Evolutionary conservation across 305 asterid genomes (phyloP).

Genomic region (Rubia balearica): DNA sequence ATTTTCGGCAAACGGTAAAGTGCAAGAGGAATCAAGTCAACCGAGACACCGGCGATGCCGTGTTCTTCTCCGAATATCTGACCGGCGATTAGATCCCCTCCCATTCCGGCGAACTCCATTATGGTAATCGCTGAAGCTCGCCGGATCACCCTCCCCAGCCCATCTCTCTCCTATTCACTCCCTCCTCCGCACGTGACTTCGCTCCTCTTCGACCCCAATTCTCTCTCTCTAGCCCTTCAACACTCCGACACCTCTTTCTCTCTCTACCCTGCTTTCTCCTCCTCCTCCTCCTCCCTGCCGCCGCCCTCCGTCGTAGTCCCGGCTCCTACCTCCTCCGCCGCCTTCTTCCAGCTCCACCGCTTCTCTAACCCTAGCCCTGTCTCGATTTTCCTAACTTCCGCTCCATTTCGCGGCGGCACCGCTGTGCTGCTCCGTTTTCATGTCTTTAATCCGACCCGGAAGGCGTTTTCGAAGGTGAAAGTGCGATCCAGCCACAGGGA

Average conservation of each 20-base stretch:
- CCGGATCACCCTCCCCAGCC: constrained; percentile 49
- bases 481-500: constrained; percentile 52
- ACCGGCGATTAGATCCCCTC: constrained; percentile 4
- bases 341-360: constrained; percentile 56
- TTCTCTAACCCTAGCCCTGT: constrained; percentile 24
- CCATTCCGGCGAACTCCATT: constrained; percentile 8
- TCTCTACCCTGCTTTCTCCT: constrained; percentile 51
- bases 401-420: constrained; percentile 51
- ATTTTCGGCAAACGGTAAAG: neutral
- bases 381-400: constrained; percentile 46
- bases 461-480: constrained; percentile 26
- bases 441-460: constrained; percentile 31
- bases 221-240: constrained; percentile 33
- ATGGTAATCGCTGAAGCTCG: constrained; percentile 37
- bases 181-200: constrained; percentile 44
- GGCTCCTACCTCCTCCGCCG: constrained; percentile 62
- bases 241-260: constrained; percentile 63
- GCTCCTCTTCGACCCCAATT: constrained; percentile 42
- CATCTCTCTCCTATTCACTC: constrained; percentile 27
- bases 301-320: constrained; percentile 39
- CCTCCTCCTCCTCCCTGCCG: constrained; percentile 44
- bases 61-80: neutral
- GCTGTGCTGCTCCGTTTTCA: constrained; percentile 50
- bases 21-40: neutral
- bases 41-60: neutral